phyloP scores from a whole-genome alignment of 352 stramenopile species.

The Globisporangium paroecandrum region DNA sequence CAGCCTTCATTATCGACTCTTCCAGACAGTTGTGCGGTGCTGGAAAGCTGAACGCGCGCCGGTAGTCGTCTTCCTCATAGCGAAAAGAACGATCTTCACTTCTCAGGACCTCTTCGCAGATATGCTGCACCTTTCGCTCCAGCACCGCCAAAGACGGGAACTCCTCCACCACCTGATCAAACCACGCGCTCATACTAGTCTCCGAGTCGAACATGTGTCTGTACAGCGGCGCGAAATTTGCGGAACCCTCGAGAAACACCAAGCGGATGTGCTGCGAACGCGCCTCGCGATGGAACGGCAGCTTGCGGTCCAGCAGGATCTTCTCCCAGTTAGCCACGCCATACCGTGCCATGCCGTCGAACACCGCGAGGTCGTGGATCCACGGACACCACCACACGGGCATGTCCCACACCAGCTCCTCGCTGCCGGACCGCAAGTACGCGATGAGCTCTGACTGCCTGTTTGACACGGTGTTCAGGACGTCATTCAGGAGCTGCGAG shows the following conservation, averaged over 20 bases:
- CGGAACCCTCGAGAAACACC: slow-evolving; percentile 67
- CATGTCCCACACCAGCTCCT: slow-evolving; percentile 66
- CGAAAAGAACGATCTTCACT: slow-evolving; percentile 11
- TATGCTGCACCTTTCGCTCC: slow-evolving; percentile 69
- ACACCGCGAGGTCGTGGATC: slow-evolving; percentile 76
- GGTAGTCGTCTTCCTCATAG: slow-evolving; percentile 52
- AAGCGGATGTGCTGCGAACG: slow-evolving; percentile 66
- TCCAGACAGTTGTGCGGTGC: slow-evolving; percentile 57
- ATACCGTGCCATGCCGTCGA: slow-evolving; percentile 78
- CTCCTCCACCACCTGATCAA: slow-evolving; percentile 60
- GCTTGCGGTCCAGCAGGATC: slow-evolving; percentile 65
- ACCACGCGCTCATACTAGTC: slow-evolving; percentile 47
- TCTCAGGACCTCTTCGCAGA: slow-evolving; percentile 41
- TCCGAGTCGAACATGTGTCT: slow-evolving; percentile 55
- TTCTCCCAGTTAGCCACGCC: slow-evolving; percentile 68
- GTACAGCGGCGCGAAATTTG: slow-evolving; percentile 53
- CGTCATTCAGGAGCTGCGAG: slow-evolving; percentile 66
- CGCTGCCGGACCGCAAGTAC: slow-evolving; percentile 56
- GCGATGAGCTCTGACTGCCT: slow-evolving; percentile 35
- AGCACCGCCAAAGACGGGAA: slow-evolving; percentile 71
- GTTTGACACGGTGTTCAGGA: slow-evolving; percentile 56
- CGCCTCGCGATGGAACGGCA: slow-evolving; percentile 72
- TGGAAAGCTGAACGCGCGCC: slow-evolving; percentile 64
- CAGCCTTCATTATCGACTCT: slow-evolving; percentile 32
- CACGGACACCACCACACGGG: slow-evolving; percentile 89